phyloP scores from a whole-genome alignment of 768 basidiomycete genomes.

The Rhodotorula paludigena region DNA sequence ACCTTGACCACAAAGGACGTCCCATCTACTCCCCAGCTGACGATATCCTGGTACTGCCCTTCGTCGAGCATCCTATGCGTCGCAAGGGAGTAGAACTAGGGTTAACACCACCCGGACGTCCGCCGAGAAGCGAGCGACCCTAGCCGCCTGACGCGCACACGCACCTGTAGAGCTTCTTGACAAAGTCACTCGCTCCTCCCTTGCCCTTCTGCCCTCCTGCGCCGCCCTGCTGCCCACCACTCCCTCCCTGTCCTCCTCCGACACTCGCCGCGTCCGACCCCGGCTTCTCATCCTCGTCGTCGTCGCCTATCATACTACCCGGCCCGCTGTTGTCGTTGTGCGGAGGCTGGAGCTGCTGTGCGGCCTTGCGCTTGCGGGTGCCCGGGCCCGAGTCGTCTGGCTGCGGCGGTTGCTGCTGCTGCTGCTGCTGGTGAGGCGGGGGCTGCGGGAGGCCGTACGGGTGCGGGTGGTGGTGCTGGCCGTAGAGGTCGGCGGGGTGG shows the following conservation, averaged over 20 bases:
- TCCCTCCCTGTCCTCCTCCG: background rate
- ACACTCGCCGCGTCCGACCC: slow-evolving; percentile 21
- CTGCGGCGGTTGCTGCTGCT: slow-evolving; percentile 2
- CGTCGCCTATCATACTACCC: slow-evolving; percentile 1
- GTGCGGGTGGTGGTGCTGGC: background rate
- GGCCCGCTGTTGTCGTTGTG: background rate
- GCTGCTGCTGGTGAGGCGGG: background rate
- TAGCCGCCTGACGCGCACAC: background rate
- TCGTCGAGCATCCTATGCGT: slow-evolving; percentile 80
- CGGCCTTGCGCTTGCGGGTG: slow-evolving; percentile 9
- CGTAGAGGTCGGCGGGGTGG: background rate
- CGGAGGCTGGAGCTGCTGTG: background rate
- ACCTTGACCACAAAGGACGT: slow-evolving; percentile 87
- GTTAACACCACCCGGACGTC: background rate
- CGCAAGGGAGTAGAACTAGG: too few species aligned
- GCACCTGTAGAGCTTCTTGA: slow-evolving; percentile 88
- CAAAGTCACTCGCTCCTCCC: slow-evolving; percentile 67
- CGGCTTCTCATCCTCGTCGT: slow-evolving; percentile 31
- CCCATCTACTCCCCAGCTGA: slow-evolving; percentile 75
- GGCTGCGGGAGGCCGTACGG: background rate
- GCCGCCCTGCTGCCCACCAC: too few species aligned
- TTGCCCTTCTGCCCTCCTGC: background rate
- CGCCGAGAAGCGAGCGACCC: slow-evolving; percentile 3
- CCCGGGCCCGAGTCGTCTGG: background rate
- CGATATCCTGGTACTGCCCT: slow-evolving; percentile 62